phyloP scores from a whole-genome alignment of 768 basidiomycete genomes.

The Guyanaporus albipodus region DNA sequence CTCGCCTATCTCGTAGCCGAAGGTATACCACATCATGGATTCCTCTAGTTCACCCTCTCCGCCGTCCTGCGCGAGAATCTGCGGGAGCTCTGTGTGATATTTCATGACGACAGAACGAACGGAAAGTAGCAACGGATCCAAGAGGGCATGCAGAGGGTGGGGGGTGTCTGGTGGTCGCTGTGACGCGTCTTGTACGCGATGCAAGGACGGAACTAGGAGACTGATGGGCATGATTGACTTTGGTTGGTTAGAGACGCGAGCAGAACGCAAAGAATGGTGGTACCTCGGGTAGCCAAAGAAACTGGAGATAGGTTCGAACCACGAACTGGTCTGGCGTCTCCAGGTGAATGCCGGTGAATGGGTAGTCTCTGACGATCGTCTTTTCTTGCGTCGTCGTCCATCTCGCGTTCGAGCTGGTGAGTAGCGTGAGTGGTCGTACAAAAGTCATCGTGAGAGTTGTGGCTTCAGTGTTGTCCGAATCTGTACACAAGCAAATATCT shows the following conservation, averaged over 20 bases:
- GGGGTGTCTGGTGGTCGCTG: conserved; percentile 29
- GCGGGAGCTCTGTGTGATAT: conserved; percentile 60
- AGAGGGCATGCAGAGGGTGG: conserved; percentile 54
- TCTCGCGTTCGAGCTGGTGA: conserved; percentile 26
- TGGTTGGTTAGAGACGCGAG: conserved; percentile 11
- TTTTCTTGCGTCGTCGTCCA: conserved; percentile 65
- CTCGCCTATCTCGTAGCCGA: conserved; percentile 51
- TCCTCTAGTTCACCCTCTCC: conserved; percentile 66
- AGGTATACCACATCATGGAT: conserved; percentile 71
- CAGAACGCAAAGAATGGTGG: background rate
- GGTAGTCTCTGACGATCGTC: conserved; percentile 51
- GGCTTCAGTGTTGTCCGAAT: no score
- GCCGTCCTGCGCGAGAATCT: conserved; percentile 54
- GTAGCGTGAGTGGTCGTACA: conserved; percentile 20
- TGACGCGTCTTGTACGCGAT: conserved; percentile 41
- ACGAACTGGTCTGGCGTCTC: conserved; percentile 57
- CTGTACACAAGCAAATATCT: no score
- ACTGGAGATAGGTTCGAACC: conserved; percentile 66
- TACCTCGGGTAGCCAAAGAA: conserved; percentile 77
- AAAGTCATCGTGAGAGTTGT: conserved; percentile 13
- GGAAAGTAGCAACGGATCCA: conserved; percentile 64
- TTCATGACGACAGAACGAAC: conserved; percentile 51
- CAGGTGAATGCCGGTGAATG: conserved; percentile 40
- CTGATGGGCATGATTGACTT: conserved; percentile 72
- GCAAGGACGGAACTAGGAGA: conserved; percentile 52